These are phyloP conservation scores for Mortierella sp. DNA, from an alignment of 371 early-diverging fungal genomes.

Conservation along the genomic window DNA sequence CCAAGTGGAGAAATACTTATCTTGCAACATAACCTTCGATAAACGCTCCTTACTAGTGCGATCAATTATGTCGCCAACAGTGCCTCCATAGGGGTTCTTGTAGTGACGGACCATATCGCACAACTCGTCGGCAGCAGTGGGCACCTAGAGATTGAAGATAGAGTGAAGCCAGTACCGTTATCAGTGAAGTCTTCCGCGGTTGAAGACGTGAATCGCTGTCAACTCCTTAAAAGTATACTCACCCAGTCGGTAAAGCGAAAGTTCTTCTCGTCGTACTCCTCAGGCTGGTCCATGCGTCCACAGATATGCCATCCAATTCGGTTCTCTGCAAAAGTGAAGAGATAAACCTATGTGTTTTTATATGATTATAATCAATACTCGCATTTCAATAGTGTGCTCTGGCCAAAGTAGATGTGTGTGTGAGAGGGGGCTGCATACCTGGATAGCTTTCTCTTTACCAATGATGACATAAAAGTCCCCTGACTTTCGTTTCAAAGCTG, in stretches of 20 bases:
- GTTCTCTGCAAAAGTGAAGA: conserved; percentile 36
- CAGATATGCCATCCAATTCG: conserved; percentile 29
- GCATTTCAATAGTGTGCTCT: not conserved
- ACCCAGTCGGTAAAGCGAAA: conserved; percentile 36
- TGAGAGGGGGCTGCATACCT: conserved; percentile 26
- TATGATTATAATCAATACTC: not conserved
- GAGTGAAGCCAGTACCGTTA: not conserved
- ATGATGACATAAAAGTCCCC: conserved; percentile 34
- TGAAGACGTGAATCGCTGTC: too few relatives aligned
- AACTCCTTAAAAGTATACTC: not conserved
- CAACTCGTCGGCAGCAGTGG: conserved; percentile 23
- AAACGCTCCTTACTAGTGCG: conserved; percentile 13
- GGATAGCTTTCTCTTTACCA: conserved; percentile 32
- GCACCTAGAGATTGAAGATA: conserved; percentile 8
- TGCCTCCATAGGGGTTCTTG: conserved; percentile 31
- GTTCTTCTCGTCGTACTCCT: conserved; percentile 26
- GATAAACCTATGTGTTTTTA: conserved; percentile 12
- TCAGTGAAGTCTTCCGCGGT: not conserved
- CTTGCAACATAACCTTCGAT: conserved; percentile 36
- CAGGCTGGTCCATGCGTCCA: conserved; percentile 31
- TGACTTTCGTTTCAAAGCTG: conserved; percentile 7
- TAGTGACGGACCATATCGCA: conserved; percentile 31
- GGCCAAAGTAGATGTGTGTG: too few relatives aligned
- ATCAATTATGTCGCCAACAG: conserved; percentile 31
- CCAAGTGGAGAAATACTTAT: conserved; percentile 40